A percentile compares a stretch with the other conserved stretches of the same genome.
phyloP scores from a whole-genome alignment of 1,139 yeast genomes.

The Pichia sp. region DNA sequence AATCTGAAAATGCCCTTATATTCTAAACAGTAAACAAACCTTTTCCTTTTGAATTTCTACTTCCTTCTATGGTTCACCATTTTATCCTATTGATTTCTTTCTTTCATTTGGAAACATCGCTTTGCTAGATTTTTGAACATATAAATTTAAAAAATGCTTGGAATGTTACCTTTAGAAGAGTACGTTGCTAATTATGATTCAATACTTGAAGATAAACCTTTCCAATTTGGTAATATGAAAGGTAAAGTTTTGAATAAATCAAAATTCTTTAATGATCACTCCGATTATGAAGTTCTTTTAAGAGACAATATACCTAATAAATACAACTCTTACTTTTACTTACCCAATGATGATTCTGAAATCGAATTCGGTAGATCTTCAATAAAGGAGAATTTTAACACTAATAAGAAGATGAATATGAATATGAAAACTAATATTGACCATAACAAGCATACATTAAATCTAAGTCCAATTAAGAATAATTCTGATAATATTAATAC shows the following conservation, averaged over 20 bases:
- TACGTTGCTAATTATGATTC: slow-evolving; percentile 24
- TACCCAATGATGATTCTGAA: slow-evolving; percentile 7
- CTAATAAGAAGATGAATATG: neutral
- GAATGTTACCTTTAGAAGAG: slow-evolving; percentile 11
- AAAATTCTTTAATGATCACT: slow-evolving; percentile 20
- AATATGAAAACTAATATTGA: too few relatives aligned
- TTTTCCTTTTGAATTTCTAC: neutral
- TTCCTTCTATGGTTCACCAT: neutral
- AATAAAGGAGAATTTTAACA: neutral
- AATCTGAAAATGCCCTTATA: neutral
- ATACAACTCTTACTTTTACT: slow-evolving; percentile 21
- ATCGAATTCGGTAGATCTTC: slow-evolving; percentile 19
- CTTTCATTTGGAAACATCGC: neutral
- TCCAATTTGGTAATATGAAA: slow-evolving; percentile 25
- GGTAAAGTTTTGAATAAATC: slow-evolving; percentile 23
- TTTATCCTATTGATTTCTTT: neutral
- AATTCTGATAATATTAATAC: slow-evolving; percentile 15
- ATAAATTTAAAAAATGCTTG: slow-evolving; percentile 8
- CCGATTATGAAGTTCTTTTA: slow-evolving; percentile 26
- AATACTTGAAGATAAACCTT: slow-evolving; percentile 22
- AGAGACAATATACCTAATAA: slow-evolving; percentile 25
- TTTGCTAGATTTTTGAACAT: slow-evolving; percentile 7
- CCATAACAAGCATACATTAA: slow-evolving; percentile 10
- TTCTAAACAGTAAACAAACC: neutral
- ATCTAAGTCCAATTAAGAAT: slow-evolving; percentile 23